These are phyloP conservation scores for Mariannaea sp. DNA, from an alignment of 2,329 filamentous ascomycete genomes.

Conservation along the genomic window DNA sequence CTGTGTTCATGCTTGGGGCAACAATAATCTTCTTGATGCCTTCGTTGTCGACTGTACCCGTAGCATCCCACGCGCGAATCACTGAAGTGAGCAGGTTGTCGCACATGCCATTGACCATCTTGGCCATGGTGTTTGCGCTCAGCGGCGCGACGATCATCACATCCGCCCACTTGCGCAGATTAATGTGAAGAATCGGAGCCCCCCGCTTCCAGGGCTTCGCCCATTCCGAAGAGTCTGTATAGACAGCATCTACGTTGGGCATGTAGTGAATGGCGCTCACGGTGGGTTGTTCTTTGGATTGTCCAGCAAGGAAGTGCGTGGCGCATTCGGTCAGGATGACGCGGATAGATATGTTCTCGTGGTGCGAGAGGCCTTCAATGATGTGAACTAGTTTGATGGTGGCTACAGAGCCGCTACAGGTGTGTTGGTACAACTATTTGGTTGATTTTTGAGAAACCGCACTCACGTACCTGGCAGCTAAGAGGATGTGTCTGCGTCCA, in stretches of 20 bases:
- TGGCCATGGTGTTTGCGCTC: constrained; percentile 84
- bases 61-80: constrained; percentile 85
- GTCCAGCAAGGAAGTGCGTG: constrained; percentile 74
- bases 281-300: constrained; percentile 76
- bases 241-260: constrained; percentile 78
- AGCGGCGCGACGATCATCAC: constrained; percentile 80
- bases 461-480: constrained; percentile 41
- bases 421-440: no score
- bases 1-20: constrained; percentile 82
- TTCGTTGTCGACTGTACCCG: constrained; percentile 60
- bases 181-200: constrained; percentile 86
- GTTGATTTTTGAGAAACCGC: neutral
- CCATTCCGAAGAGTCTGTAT: constrained; percentile 89
- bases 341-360: constrained; percentile 73
- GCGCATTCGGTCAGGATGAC: constrained; percentile 79
- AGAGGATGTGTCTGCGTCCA: constrained; percentile 49
- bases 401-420: constrained; percentile 66
- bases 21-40: constrained; percentile 72
- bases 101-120: constrained; percentile 76
- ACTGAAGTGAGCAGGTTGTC: constrained; percentile 78
- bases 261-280: constrained; percentile 62
- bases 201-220: constrained; percentile 75
- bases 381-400: constrained; percentile 82
- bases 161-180: constrained; percentile 79
- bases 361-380: constrained; percentile 59